A percentile compares a stretch with the other conserved stretches of the same genome.
Conservation (phyloP, 176 grass and related monocot genomes). For the Musa itinerans region DNA sequence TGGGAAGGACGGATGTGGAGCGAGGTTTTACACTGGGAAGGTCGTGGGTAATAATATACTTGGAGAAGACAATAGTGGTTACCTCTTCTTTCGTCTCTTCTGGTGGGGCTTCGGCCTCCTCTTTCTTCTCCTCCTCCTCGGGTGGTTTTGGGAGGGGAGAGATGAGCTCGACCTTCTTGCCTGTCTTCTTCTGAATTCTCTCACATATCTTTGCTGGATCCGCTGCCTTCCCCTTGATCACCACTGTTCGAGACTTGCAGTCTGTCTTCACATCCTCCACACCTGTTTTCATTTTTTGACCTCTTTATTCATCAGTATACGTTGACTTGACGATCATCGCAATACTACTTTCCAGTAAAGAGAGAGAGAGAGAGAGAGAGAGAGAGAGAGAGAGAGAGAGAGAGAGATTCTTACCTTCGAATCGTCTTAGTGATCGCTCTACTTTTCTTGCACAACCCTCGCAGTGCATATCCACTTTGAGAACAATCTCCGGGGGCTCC, state of each 20-base stretch:
- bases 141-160: slow-evolving; percentile 42
- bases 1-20: background rate
- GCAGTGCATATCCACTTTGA: slow-evolving; percentile 76
- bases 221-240: slow-evolving; percentile 37
- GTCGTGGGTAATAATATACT: background rate
- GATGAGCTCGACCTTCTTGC: slow-evolving; percentile 52
- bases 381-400: slow-evolving; percentile 1
- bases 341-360: too few species aligned
- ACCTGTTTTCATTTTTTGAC: slow-evolving; percentile 17
- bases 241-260: slow-evolving; percentile 48
- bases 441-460: slow-evolving; percentile 67
- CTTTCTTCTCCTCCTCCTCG: slow-evolving; percentile 47
- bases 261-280: slow-evolving; percentile 51
- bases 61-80: background rate
- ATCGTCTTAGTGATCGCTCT: slow-evolving; percentile 31
- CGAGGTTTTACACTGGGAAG: background rate
- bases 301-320: too few species aligned
- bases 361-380: background rate
- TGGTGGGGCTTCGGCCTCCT: slow-evolving; percentile 27
- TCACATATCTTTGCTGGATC: slow-evolving; percentile 50
- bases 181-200: slow-evolving; percentile 58
- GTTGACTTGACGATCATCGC: too few species aligned
- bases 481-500: slow-evolving; percentile 42
- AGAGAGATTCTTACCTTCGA: slow-evolving; percentile 32
- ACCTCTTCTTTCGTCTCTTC: slow-evolving; percentile 70